phyloP scores from a whole-genome alignment of 768 basidiomycete species.

The Glaciozyma antarctica region DNA sequence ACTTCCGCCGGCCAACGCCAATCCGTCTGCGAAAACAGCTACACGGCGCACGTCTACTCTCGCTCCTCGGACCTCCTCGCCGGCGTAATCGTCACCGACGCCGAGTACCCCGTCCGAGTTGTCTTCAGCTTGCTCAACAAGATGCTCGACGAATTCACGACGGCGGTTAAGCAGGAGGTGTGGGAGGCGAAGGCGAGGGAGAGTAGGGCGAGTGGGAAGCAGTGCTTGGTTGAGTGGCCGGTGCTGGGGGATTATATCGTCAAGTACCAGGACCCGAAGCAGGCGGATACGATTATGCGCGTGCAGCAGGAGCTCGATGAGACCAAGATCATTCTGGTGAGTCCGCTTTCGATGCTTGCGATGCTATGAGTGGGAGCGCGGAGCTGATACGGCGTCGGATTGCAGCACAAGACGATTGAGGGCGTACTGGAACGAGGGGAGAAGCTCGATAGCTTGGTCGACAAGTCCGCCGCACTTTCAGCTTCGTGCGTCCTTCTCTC shows the following conservation, averaged over 20 bases:
- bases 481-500: no score
- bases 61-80: conserved; percentile 64
- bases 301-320: conserved; percentile 98
- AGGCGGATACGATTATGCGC: conserved; percentile 95
- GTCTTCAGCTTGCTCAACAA: conserved; percentile 83
- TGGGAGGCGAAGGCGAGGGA: conserved; percentile 41
- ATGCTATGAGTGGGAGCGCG: no score
- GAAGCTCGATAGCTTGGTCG: conserved; percentile 90
- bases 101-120: conserved; percentile 91
- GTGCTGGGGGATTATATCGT: conserved; percentile 64
- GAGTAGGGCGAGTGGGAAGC: conserved; percentile 44
- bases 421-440: conserved; percentile 91
- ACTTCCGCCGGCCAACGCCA: conserved; percentile 81
- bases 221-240: conserved; percentile 56
- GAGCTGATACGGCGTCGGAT: background rate
- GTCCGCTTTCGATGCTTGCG: conserved; percentile 37
- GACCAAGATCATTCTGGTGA: conserved; percentile 92
- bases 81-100: conserved; percentile 76
- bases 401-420: conserved; percentile 97
- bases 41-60: conserved; percentile 89
- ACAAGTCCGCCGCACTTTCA: conserved; percentile 69
- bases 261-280: conserved; percentile 93
- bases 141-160: conserved; percentile 80
- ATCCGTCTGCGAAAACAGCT: conserved; percentile 85
- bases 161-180: conserved; percentile 63